Evolutionary conservation across 129 eudicot species (phyloP).

Genomic region (Rutidosis leptorrhynchoides): DNA sequence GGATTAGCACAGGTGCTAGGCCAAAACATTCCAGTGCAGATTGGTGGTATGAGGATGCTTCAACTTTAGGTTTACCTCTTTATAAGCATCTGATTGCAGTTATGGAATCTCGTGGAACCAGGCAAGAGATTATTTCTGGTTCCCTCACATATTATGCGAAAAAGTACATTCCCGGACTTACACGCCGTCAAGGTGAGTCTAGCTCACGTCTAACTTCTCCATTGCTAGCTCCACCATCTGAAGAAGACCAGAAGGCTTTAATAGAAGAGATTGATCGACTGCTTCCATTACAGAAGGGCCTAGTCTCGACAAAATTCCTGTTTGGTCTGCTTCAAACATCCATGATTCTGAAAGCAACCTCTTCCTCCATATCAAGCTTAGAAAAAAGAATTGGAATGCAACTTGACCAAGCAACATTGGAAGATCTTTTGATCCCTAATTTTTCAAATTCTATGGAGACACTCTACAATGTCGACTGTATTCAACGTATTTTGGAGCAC

Average conservation of each 20-base stretch:
- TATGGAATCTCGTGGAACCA: slow-evolving; percentile 78
- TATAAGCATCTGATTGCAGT: slow-evolving; percentile 66
- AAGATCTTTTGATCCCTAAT: slow-evolving; percentile 86
- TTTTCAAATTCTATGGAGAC: slow-evolving; percentile 92
- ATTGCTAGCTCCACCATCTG: slow-evolving; percentile 55
- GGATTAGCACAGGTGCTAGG: slow-evolving; percentile 92
- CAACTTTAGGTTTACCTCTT: slow-evolving; percentile 60
- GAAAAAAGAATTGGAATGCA: slow-evolving; percentile 88
- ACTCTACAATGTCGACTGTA: slow-evolving; percentile 82
- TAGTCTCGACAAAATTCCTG: slow-evolving; percentile 61
- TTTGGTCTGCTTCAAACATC: slow-evolving; percentile 83
- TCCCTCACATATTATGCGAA: slow-evolving; percentile 67
- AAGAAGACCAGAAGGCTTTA: slow-evolving; percentile 72
- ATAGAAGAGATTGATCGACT: slow-evolving; percentile 75
- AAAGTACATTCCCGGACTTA: slow-evolving; percentile 72
- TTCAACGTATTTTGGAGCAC: slow-evolving; percentile 79
- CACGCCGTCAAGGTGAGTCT: slow-evolving; percentile 41
- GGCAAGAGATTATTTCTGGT: slow-evolving; percentile 68
- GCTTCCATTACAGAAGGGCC: slow-evolving; percentile 74
- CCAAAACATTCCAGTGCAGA: slow-evolving; percentile 66
- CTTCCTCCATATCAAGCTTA: slow-evolving; percentile 56
- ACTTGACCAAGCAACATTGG: slow-evolving; percentile 86
- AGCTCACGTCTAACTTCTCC: too few species aligned
- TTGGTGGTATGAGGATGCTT: slow-evolving; percentile 96
- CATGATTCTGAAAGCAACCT: slow-evolving; percentile 56